Evolutionary conservation across 352 stramenopile species (phyloP).

Genomic region (Pythium aristosporum): DNA sequence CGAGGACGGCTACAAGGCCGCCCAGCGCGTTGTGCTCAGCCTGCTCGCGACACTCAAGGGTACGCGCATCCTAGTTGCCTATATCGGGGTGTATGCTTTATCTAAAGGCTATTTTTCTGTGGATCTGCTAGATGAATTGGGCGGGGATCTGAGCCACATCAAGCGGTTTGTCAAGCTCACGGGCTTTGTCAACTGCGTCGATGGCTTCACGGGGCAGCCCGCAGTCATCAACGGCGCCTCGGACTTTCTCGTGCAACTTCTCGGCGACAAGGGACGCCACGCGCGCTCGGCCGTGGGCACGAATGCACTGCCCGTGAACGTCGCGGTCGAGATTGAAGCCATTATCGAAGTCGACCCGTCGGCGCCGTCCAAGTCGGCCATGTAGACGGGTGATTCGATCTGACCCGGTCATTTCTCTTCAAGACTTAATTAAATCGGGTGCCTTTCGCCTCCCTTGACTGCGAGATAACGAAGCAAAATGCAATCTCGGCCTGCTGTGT

Average conservation of each 20-base stretch:
- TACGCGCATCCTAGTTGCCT: conserved; percentile 19
- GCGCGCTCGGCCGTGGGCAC: conserved; percentile 92
- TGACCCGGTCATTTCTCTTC: background rate
- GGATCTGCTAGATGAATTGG: conserved; percentile 34
- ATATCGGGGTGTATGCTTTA: conserved; percentile 1
- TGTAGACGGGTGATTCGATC: background rate
- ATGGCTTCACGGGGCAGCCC: conserved; percentile 84
- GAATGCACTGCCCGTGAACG: conserved; percentile 91
- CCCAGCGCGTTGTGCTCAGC: conserved; percentile 76
- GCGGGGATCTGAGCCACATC: conserved; percentile 85
- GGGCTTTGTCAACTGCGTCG: conserved; percentile 91
- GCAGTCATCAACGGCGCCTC: conserved; percentile 92
- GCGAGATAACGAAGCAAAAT: too few relatives aligned
- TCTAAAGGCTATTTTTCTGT: conserved; percentile 3
- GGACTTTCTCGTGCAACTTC: conserved; percentile 81
- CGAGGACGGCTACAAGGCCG: conserved; percentile 87
- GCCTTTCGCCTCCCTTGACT: too few relatives aligned
- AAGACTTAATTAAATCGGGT: too few relatives aligned
- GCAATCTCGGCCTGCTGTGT: too few relatives aligned
- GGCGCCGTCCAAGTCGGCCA: conserved; percentile 4
- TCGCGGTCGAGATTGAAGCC: conserved; percentile 94
- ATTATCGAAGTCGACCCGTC: conserved; percentile 87
- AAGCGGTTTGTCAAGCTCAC: conserved; percentile 92
- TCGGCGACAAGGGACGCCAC: conserved; percentile 70
- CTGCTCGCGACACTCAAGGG: conserved; percentile 86